Conservation (phyloP, 768 basidiomycete species). For the Mycena albidolilacea region DNA sequence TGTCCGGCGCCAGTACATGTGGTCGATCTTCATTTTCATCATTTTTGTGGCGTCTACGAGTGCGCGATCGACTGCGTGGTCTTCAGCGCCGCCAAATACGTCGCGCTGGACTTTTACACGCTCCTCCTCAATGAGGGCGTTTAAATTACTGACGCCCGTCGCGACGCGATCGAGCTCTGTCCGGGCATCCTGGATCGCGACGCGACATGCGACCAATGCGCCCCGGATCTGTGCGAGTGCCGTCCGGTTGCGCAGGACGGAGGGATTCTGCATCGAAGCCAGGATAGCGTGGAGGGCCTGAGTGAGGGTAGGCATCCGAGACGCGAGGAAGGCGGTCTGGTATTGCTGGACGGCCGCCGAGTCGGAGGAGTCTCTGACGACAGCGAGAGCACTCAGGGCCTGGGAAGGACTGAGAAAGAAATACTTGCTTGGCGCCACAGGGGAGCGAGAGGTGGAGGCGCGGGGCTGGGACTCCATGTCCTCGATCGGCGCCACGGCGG, state of each 20-base stretch:
- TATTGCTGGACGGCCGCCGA: slow-evolving; percentile 72
- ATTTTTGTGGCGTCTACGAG: slow-evolving; percentile 54
- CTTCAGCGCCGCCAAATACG: slow-evolving; percentile 51
- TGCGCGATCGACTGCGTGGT: slow-evolving; percentile 53
- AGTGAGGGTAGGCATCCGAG: slow-evolving; percentile 68
- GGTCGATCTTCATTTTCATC: slow-evolving; percentile 57
- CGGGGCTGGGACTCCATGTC: slow-evolving; percentile 34
- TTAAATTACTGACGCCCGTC: slow-evolving; percentile 54
- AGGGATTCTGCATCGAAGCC: slow-evolving; percentile 35
- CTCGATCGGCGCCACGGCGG: slow-evolving; percentile 37
- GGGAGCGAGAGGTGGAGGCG: slow-evolving; percentile 43
- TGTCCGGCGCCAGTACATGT: slow-evolving; percentile 64
- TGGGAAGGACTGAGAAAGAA: slow-evolving; percentile 72
- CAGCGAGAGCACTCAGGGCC: slow-evolving; percentile 67
- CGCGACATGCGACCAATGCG: slow-evolving; percentile 55
- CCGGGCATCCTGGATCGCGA: slow-evolving; percentile 48
- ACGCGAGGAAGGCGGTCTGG: slow-evolving; percentile 73
- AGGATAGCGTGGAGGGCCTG: slow-evolving; percentile 52
- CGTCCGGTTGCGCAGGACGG: slow-evolving; percentile 52
- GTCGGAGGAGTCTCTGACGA: slow-evolving; percentile 61
- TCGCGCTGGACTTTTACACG: slow-evolving; percentile 52
- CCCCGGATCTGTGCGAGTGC: slow-evolving; percentile 57
- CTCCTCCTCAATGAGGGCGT: slow-evolving; percentile 55
- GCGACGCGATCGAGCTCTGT: slow-evolving; percentile 54
- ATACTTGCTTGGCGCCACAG: slow-evolving; percentile 46